Percentiles rank a stretch among this genome's conserved stretches.
Conservation (phyloP, 768 basidiomycete species). For the Leccinum uliginosum region DNA sequence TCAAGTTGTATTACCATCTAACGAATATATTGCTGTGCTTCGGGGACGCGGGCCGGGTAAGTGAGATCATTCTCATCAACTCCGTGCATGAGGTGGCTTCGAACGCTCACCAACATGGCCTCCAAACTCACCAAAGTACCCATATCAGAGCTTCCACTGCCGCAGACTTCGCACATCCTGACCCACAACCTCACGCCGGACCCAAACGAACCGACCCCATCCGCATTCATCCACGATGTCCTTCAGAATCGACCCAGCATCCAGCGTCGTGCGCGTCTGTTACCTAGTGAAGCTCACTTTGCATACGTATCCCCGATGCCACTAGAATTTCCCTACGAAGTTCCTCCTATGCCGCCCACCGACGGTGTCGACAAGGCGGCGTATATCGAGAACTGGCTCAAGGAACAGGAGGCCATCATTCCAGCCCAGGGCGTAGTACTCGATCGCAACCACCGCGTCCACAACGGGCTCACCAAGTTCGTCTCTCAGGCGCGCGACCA, state of each 20-base stretch:
- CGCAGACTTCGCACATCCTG: constrained; percentile 38
- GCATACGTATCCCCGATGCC: constrained; percentile 83
- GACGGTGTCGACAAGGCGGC: constrained; percentile 48
- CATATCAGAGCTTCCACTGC: constrained; percentile 46
- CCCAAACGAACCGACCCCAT: constrained; percentile 45
- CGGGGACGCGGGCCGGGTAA: neutral
- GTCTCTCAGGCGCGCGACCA: constrained; percentile 47
- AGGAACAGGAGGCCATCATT: constrained; percentile 55
- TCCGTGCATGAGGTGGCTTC: constrained; percentile 1
- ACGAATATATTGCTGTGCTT: neutral
- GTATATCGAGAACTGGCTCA: constrained; percentile 77
- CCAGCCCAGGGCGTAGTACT: constrained; percentile 4
- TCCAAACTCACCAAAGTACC: constrained; percentile 26
- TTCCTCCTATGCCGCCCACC: constrained; percentile 51
- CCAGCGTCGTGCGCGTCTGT: constrained; percentile 65
- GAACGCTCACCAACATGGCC: constrained; percentile 16
- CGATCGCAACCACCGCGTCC: neutral
- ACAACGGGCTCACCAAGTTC: constrained; percentile 41
- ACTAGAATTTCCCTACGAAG: constrained; percentile 75
- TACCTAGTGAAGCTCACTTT: constrained; percentile 60
- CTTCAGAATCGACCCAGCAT: constrained; percentile 53
- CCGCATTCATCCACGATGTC: constrained; percentile 47
- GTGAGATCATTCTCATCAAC: neutral
- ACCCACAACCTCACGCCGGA: constrained; percentile 59
- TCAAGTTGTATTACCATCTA: no score